Evolutionary conservation across 345 rosid species (phyloP).

Genomic region (Camelina neglecta): DNA sequence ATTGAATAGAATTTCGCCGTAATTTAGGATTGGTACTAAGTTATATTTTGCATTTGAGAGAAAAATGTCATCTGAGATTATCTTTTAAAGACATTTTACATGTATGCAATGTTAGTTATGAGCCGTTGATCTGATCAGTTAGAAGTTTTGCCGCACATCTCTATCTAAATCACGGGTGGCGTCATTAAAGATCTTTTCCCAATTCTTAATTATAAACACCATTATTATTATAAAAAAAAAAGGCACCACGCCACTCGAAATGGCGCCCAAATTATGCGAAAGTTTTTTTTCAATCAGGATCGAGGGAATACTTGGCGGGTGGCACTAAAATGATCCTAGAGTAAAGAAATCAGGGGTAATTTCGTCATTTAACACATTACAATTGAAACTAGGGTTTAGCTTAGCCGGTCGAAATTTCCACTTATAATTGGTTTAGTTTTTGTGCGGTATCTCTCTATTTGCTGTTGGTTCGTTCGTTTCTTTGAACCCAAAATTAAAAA

Average conservation of each 20-base stretch:
- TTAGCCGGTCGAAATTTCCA: conserved; percentile 36
- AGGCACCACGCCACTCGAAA: conserved; percentile 8
- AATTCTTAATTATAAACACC: not conserved
- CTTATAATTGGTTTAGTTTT: conserved; percentile 46
- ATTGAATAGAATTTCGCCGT: conserved; percentile 20
- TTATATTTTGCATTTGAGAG: conserved; percentile 6
- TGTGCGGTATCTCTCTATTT: conserved; percentile 35
- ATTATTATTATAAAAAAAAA: not conserved
- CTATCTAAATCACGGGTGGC: not conserved
- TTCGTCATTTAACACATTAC: conserved; percentile 1
- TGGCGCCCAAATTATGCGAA: conserved; percentile 33
- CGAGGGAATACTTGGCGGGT: conserved; percentile 43
- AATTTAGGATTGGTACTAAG: conserved; percentile 11
- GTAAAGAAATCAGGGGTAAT: conserved; percentile 11
- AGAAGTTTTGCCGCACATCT: not conserved
- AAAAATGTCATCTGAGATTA: conserved; percentile 26
- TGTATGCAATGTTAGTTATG: conserved; percentile 18
- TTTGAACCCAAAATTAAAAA: not conserved
- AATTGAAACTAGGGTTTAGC: conserved; percentile 50
- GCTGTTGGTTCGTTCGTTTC: conserved; percentile 46
- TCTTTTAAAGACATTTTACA: not conserved
- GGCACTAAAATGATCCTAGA: conserved; percentile 5
- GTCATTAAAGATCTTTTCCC: not conserved
- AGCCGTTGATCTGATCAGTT: conserved; percentile 10
- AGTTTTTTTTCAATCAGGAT: not conserved